Conservation (phyloP, 148 eudicot genomes). For the Arbutus unedo region DNA sequence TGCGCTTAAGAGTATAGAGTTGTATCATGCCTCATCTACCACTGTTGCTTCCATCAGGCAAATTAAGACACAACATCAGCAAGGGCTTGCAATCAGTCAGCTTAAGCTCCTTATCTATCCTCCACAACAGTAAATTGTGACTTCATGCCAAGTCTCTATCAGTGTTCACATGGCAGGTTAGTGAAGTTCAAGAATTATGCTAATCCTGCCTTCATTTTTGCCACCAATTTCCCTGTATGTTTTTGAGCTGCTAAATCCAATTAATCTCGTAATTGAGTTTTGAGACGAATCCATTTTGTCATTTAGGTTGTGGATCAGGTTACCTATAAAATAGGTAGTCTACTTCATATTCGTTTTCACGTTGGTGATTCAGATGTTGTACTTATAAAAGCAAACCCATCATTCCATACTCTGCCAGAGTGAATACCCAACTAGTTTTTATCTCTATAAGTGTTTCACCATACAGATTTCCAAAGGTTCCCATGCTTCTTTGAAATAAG, state of each 20-base stretch:
- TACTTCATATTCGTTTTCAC: too few relatives aligned
- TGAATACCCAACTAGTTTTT: too few relatives aligned
- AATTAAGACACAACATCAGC: conserved; percentile 13
- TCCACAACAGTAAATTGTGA: not conserved
- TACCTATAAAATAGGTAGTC: not conserved
- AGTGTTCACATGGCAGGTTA: not conserved
- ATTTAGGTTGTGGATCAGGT: not conserved
- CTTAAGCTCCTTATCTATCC: conserved; percentile 19
- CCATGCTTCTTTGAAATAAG: too few relatives aligned
- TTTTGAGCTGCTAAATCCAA: not conserved
- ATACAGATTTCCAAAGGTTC: too few relatives aligned
- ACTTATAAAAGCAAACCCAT: too few relatives aligned
- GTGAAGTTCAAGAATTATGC: not conserved
- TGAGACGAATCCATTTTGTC: not conserved
- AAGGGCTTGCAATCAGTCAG: not conserved
- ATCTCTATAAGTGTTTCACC: too few relatives aligned
- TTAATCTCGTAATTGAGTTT: not conserved
- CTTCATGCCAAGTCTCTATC: not conserved
- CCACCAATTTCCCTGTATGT: not conserved
- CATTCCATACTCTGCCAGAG: too few relatives aligned
- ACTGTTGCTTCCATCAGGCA: conserved; percentile 13
- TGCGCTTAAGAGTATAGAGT: conserved; percentile 6
- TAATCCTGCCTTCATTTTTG: not conserved
- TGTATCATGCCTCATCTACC: conserved; percentile 1
- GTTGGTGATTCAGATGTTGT: too few relatives aligned